Evolutionary conservation across 805 yeast species (phyloP), one percentile per base, ranked within the genome.

Genomic region (Blastobotrys robertii): DNA sequence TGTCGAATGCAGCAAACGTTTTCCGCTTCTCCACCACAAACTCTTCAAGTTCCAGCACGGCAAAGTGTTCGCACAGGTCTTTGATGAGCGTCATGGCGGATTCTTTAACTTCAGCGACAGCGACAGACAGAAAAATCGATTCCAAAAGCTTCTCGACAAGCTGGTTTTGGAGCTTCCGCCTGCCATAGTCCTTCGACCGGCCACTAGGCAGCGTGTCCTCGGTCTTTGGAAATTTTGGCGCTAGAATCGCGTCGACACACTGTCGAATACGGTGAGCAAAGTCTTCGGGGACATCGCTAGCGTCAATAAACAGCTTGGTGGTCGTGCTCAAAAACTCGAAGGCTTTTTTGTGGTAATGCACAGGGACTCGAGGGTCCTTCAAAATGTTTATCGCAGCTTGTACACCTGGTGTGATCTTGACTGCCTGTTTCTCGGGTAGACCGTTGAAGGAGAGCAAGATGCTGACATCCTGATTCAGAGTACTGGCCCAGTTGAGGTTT

Each of bases 401-500:
- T 4, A 90, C 69, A 22, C 92, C 96, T 0, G 95, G 82, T 0
- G 96, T 81, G 19, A 92, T 69, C 0, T 92, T 79, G 28, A 92
- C 69, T 1, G 88, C 81, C 2, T 83, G 74, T 39, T 73, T 72
- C 3, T 66, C 68, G 0, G 67, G 57, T 38, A 86, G 60, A 1
- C 95, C 95, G 49, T 84, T 79, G 33, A 90, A 74, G 37, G 70
- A 69, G 58, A 90, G 76, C 41, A 76, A 59, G 0, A 90, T 87
- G 12, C 76, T 68, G 7, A 84, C 67, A 47, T 84, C 84, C 52
- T 82, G 85, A 44, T 81, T 80, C 12, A 48, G 47, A 14, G 68
- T 67, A 1, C 74, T 67, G 46, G 72, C 72, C 1, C 76, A 63
- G 38, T 70, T 67, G 51, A 92, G 66, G 44, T 83, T 81, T 35